Evolutionary conservation across 2,329 filamentous ascomycete genomes (phyloP).

Genomic region (Pochonia chlamydosporia): DNA sequence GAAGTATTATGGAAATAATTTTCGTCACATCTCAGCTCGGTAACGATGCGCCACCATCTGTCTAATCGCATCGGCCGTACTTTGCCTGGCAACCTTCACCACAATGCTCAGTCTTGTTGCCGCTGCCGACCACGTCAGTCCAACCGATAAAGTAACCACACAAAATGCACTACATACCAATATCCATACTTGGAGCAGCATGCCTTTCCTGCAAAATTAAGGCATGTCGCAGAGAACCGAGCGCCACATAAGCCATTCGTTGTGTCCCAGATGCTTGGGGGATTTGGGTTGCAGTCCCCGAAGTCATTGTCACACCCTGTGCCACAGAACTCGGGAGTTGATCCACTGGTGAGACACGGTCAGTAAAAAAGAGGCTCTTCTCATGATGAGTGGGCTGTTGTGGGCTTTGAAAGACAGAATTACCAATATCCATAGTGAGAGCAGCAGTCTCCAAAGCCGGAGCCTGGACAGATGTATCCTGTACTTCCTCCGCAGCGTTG

Average conservation of each 20-base stretch:
- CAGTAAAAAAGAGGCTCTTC: not conserved
- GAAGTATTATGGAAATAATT: no score
- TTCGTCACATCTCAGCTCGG: no score
- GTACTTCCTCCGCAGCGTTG: conserved; percentile 29
- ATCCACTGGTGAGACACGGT: conserved; percentile 20
- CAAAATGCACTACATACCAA: conserved; percentile 19
- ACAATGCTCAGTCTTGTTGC: conserved; percentile 22
- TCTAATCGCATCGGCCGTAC: conserved; percentile 27
- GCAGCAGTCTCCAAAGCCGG: conserved; percentile 32
- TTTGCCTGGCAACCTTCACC: conserved; percentile 26
- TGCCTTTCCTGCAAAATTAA: conserved; percentile 23
- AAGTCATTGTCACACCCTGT: conserved; percentile 31
- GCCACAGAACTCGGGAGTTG: conserved; percentile 26
- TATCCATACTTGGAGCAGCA: conserved; percentile 31
- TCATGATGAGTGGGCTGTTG: not conserved
- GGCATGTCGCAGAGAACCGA: conserved; percentile 23
- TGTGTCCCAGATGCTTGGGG: conserved; percentile 19
- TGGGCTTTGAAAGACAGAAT: conserved; percentile 10
- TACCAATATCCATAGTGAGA: conserved; percentile 35
- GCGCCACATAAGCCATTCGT: conserved; percentile 31
- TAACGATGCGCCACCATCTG: no score
- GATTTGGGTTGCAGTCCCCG: conserved; percentile 24
- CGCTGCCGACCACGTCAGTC: conserved; percentile 16
- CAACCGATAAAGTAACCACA: not conserved
- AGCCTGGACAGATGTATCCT: conserved; percentile 30